Base-by-base conservation (phyloP, 106 monocot genomes). In the Vanilla planifolia region DNA sequence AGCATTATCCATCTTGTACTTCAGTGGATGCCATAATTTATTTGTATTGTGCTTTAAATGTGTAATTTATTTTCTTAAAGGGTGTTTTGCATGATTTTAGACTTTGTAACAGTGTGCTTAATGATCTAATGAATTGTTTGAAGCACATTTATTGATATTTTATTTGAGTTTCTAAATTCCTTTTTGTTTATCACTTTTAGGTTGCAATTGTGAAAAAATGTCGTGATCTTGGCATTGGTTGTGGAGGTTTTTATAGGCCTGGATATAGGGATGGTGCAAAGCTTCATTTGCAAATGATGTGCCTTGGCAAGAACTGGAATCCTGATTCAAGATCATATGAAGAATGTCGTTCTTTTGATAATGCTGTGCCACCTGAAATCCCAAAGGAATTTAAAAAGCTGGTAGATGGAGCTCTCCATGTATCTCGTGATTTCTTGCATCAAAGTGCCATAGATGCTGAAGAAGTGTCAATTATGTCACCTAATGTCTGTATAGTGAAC, bases 261-360 rank as follows among this genome's bases (percentile, higher is more conserved):
- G 75, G 77, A 51, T 84, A 85, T 51, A 36, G 33, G 8, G 65
- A 85, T 56, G 80, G 80, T 59, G 75, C 81, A 23, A 89, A 81
- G 41, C 51, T 85, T 59, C 51, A 70, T 60, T 27, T 89, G 53
- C 62, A 60, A 11, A 89, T 89, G 84, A 89, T 89, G 88, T 82
- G 89, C 55, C 74, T 89, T 23, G 89, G 89, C n/a, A 81, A 73
- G 48, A 81, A 89, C 58, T 89, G 89, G 84, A 75, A 89, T 64
- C 89, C 84, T 20, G 55, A 75, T 37, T 71, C 72, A 52, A 70
- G 62, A 24, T 36, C 19, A 17, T 89, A 89, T 59, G 72, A 68
- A 33, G 57, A 63, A 16, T 64, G 0, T 8, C 80, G 84, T 8
- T 27, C 61, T 20, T 11, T 55, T 44, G 84, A 89, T 80, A 75